Conservation (phyloP, 495 filamentous ascomycete species). For the Pyronema omphalodes region DNA sequence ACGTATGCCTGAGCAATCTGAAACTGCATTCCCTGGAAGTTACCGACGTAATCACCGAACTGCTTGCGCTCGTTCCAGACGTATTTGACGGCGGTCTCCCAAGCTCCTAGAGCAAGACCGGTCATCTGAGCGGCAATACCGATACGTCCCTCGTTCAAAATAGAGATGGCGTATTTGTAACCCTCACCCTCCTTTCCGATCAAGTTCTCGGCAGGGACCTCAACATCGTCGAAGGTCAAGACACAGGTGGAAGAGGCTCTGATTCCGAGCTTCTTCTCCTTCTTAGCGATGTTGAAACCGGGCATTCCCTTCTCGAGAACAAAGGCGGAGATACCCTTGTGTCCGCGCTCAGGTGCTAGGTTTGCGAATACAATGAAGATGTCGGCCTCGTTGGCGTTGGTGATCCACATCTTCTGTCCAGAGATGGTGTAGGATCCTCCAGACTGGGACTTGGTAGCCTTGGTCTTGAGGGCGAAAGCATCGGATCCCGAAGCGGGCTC, state of each 20-base stretch:
- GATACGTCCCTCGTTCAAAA: slow-evolving; percentile 95
- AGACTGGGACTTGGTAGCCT: slow-evolving; percentile 54
- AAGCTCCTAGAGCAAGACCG: slow-evolving; percentile 82
- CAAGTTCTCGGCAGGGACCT: slow-evolving; percentile 70
- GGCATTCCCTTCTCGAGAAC: slow-evolving; percentile 76
- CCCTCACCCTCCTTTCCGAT: slow-evolving; percentile 77
- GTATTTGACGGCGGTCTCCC: slow-evolving; percentile 85
- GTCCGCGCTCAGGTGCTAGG: slow-evolving; percentile 66
- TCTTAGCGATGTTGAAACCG: slow-evolving; percentile 93
- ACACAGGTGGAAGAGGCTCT: slow-evolving; percentile 88
- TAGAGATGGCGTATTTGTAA: slow-evolving; percentile 90
- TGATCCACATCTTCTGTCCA: slow-evolving; percentile 99
- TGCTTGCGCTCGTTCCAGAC: slow-evolving; percentile 97
- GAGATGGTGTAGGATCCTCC: slow-evolving; percentile 65
- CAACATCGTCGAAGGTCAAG: slow-evolving; percentile 92
- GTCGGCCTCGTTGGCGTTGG: slow-evolving; percentile 79
- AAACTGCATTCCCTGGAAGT: slow-evolving; percentile 98
- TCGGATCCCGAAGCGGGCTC: slow-evolving; percentile 88
- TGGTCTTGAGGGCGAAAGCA: slow-evolving; percentile 85
- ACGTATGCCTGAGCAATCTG: slow-evolving; percentile 93
- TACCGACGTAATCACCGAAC: slow-evolving; percentile 79
- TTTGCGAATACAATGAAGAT: slow-evolving; percentile 99
- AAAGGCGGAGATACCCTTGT: slow-evolving; percentile 94
- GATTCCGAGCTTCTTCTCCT: slow-evolving; percentile 99
- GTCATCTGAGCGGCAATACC: slow-evolving; percentile 99